A percentile compares a stretch with the other conserved stretches of the same genome.
Conservation (phyloP, 352 stramenopile species). For the Pythium chondricola region DNA sequence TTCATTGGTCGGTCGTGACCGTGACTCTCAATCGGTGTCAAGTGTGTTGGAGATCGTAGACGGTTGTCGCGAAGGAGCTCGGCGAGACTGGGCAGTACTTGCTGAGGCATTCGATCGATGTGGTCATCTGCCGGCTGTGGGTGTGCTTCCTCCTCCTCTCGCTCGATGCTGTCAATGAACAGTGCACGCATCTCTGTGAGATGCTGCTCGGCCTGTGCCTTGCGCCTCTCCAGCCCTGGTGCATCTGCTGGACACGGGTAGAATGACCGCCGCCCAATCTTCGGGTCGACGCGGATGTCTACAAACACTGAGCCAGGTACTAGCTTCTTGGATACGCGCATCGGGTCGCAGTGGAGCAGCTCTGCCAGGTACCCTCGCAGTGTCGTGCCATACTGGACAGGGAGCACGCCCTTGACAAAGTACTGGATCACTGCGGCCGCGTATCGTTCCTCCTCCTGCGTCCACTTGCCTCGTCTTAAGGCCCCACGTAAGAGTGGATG, state of each 20-base stretch:
- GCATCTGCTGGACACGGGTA: constrained; percentile 53
- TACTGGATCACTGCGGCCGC: constrained; percentile 61
- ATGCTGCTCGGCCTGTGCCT: constrained; percentile 33
- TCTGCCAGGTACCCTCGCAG: constrained; percentile 66
- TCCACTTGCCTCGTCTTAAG: constrained; percentile 69
- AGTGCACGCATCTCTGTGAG: constrained; percentile 29
- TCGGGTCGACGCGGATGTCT: constrained; percentile 64
- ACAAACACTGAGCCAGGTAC: constrained; percentile 52
- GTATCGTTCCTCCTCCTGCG: constrained; percentile 56
- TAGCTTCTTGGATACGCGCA: constrained; percentile 79
- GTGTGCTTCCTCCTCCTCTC: constrained; percentile 25
- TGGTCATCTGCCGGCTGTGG: background rate
- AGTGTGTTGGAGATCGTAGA: constrained; percentile 3
- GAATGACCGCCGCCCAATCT: constrained; percentile 66
- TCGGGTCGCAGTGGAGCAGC: constrained; percentile 66
- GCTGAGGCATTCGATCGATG: background rate
- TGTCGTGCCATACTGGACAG: constrained; percentile 67
- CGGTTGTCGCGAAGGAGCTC: constrained; percentile 15
- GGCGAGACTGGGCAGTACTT: constrained; percentile 10
- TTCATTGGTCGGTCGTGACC: too few species aligned
- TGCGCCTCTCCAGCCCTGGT: constrained; percentile 27
- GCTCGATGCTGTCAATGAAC: constrained; percentile 60
- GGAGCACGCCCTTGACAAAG: constrained; percentile 56
- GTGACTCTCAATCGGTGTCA: too few species aligned
- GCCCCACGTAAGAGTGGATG: constrained; percentile 17